Evolutionary conservation across 306 rosid genomes (phyloP).

Genomic region (Citrullus amarus): DNA sequence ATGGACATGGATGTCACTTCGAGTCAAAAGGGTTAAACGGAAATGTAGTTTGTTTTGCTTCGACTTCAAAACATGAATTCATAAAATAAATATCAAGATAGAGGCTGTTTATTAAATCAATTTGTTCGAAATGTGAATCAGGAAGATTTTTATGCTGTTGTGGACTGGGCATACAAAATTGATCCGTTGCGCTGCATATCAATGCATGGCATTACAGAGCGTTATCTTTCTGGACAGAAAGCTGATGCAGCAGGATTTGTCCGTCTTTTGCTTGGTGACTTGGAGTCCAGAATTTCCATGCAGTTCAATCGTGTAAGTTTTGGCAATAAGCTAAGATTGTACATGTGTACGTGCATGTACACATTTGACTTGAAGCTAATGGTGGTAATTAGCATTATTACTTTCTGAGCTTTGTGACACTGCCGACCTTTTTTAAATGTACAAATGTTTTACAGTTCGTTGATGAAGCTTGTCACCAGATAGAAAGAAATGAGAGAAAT

Average conservation of each 20-base stretch:
- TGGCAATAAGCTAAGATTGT: slow-evolving; percentile 6
- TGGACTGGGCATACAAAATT: slow-evolving; percentile 95
- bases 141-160: slow-evolving; percentile 87
- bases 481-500: slow-evolving; percentile 85
- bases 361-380: not conserved
- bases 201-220: slow-evolving; percentile 94
- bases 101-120: not conserved
- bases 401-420: not conserved
- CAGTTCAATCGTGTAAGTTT: slow-evolving; percentile 71
- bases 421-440: not conserved
- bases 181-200: slow-evolving; percentile 96
- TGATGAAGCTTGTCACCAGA: slow-evolving; percentile 89
- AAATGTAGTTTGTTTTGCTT: not conserved
- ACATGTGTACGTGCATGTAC: not conserved
- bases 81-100: not conserved
- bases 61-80: not conserved
- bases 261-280: slow-evolving; percentile 72
- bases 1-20: not conserved
- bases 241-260: slow-evolving; percentile 96
- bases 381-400: not conserved
- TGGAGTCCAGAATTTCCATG: slow-evolving; percentile 68
- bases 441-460: slow-evolving; percentile 52
- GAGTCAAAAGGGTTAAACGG: not conserved
- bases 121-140: slow-evolving; percentile 26
- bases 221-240: slow-evolving; percentile 83